A percentile compares a stretch with the other conserved stretches of the same genome.
Evolutionary conservation across 2,329 filamentous ascomycete species (phyloP).

Genomic region (Coniella vitis): DNA sequence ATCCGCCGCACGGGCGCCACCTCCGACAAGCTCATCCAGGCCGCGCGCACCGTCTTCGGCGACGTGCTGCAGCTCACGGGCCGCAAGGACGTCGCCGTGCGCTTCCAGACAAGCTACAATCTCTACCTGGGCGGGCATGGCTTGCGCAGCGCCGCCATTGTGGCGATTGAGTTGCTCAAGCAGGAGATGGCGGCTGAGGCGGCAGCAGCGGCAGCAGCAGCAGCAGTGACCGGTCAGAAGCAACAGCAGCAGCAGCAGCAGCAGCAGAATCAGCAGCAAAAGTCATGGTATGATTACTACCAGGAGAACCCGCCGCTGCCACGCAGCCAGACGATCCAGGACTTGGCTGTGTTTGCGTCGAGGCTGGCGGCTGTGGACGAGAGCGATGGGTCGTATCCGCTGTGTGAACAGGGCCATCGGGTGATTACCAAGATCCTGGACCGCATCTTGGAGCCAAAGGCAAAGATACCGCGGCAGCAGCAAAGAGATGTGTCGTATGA

Average conservation of each 20-base stretch:
- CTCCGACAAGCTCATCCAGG: slow-evolving; percentile 25
- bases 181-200: slow-evolving; percentile 22
- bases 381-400: slow-evolving; percentile 23
- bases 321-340: slow-evolving; percentile 30
- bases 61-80: slow-evolving; percentile 27
- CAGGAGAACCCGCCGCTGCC: slow-evolving; percentile 27
- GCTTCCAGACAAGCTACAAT: slow-evolving; percentile 25
- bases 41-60: slow-evolving; percentile 24
- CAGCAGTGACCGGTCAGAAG: too few relatives aligned
- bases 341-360: slow-evolving; percentile 29
- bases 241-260: too few relatives aligned
- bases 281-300: slow-evolving; percentile 17
- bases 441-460: slow-evolving; percentile 25
- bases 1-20: slow-evolving; percentile 28
- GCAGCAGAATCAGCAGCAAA: too few relatives aligned
- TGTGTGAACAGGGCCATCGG: slow-evolving; percentile 29
- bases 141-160: slow-evolving; percentile 27
- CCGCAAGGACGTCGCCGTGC: slow-evolving; percentile 28
- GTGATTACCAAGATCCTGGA: slow-evolving; percentile 30
- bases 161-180: slow-evolving; percentile 29
- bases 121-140: slow-evolving; percentile 26
- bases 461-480: slow-evolving; percentile 14
- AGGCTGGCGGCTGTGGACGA: slow-evolving; percentile 26
- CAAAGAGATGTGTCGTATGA: too few relatives aligned
- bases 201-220: too few relatives aligned